These are phyloP conservation scores for Chaetomium cochliodes DNA, from an alignment of 495 filamentous ascomycete genomes.

Conservation along the genomic window DNA sequence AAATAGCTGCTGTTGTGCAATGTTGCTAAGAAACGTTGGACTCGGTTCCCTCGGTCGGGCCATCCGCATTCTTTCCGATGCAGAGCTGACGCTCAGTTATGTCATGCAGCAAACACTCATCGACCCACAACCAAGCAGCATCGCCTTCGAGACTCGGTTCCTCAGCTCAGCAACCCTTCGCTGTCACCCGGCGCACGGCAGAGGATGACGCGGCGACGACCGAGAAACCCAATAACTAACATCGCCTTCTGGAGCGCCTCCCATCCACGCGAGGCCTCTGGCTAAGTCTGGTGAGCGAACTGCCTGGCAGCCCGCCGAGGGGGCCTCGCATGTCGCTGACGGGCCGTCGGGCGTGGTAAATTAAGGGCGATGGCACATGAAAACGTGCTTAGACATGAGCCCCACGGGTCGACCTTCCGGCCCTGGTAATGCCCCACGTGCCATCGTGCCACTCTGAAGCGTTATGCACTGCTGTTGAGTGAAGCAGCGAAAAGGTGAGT, in stretches of 20 bases:
- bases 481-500: slow-evolving; percentile 10
- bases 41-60: background rate
- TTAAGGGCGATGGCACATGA: slow-evolving; percentile 17
- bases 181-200: background rate
- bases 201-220: background rate
- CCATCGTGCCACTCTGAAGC: slow-evolving; percentile 8
- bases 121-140: slow-evolving; percentile 4
- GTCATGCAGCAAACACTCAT: background rate
- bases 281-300: background rate
- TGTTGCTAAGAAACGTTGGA: slow-evolving; percentile 12
- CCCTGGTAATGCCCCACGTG: slow-evolving; percentile 16
- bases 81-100: slow-evolving; percentile 9
- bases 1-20: slow-evolving; percentile 35
- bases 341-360: slow-evolving; percentile 10
- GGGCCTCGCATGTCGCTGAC: slow-evolving; percentile 1
- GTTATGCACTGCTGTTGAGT: slow-evolving; percentile 7
- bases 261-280: background rate
- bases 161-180: background rate
- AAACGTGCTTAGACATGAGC: slow-evolving; percentile 14
- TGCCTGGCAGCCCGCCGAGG: background rate
- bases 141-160: background rate
- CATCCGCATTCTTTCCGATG: background rate
- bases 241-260: background rate
- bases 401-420: slow-evolving; percentile 14
- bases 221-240: background rate